Evolutionary conservation across 495 filamentous ascomycete genomes (phyloP).

Genomic region (Tirmania nivea): DNA sequence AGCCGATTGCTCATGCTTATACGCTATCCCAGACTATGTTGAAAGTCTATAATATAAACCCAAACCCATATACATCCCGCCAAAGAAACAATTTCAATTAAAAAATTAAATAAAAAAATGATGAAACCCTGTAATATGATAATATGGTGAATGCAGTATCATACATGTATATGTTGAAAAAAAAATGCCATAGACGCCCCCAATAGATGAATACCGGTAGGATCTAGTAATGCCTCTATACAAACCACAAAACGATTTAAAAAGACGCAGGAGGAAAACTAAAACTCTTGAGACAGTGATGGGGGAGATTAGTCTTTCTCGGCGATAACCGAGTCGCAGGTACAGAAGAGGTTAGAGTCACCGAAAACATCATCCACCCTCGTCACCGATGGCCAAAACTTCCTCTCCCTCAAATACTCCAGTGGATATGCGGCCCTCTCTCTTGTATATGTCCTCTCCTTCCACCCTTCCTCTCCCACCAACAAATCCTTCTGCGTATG

Average conservation of each 20-base stretch:
- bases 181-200: not conserved
- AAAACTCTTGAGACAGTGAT: not conserved
- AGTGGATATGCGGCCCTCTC: slow-evolving; percentile 80
- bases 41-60: slow-evolving; percentile 11
- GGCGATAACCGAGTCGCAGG: slow-evolving; percentile 67
- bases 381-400: slow-evolving; percentile 90
- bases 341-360: slow-evolving; percentile 87
- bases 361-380: slow-evolving; percentile 82
- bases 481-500: slow-evolving; percentile 74
- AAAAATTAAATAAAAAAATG: slow-evolving; percentile 3
- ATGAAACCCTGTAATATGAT: too few species aligned
- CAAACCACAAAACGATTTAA: slow-evolving; percentile 5
- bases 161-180: too few species aligned
- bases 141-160: slow-evolving; percentile 6
- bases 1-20: too few species aligned
- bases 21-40: slow-evolving; percentile 8
- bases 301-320: slow-evolving; percentile 16
- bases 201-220: slow-evolving; percentile 20
- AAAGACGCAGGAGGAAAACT: not conserved
- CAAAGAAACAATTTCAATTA: not conserved
- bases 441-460: slow-evolving; percentile 46
- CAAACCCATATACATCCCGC: not conserved
- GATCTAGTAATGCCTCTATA: slow-evolving; percentile 6
- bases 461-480: slow-evolving; percentile 39
- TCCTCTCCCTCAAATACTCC: slow-evolving; percentile 74